These are phyloP conservation scores for Monosporascus sp. DNA, from an alignment of 2,329 filamentous ascomycete species.

Conservation along the genomic window DNA sequence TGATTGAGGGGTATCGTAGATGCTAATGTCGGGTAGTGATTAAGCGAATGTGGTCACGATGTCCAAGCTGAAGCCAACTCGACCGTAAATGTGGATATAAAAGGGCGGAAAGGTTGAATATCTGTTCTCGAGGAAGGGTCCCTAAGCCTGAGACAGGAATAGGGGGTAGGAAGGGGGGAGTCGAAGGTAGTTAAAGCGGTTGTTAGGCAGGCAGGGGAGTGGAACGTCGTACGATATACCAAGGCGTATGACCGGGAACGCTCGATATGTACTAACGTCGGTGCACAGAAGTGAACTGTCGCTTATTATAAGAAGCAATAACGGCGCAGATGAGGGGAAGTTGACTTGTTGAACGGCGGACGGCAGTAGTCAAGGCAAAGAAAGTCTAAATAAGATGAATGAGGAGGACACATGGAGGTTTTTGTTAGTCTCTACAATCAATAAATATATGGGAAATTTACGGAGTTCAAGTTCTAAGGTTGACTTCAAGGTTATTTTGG, in stretches of 20 bases:
- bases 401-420: background rate
- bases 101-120: background rate
- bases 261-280: background rate
- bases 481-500: too few species aligned
- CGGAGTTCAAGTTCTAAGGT: too few species aligned
- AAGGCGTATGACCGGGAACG: background rate
- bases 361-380: background rate
- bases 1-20: conserved; percentile 6
- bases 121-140: background rate
- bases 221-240: background rate
- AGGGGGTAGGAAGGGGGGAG: background rate
- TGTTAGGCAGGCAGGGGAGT: background rate
- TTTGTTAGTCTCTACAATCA: background rate
- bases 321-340: background rate
- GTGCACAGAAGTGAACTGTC: background rate
- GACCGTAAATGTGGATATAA: background rate
- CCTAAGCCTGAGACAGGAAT: background rate
- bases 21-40: conserved; percentile 17
- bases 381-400: background rate
- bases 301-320: background rate
- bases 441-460: too few species aligned
- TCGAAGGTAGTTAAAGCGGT: background rate
- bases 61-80: background rate
- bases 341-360: background rate
- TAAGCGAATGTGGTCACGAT: conserved; percentile 8